Evolutionary conservation across 2,329 filamentous ascomycete genomes (phyloP), one percentile per base, ranked within the genome.

Genomic region (Stagonosporopsis tanaceti): DNA sequence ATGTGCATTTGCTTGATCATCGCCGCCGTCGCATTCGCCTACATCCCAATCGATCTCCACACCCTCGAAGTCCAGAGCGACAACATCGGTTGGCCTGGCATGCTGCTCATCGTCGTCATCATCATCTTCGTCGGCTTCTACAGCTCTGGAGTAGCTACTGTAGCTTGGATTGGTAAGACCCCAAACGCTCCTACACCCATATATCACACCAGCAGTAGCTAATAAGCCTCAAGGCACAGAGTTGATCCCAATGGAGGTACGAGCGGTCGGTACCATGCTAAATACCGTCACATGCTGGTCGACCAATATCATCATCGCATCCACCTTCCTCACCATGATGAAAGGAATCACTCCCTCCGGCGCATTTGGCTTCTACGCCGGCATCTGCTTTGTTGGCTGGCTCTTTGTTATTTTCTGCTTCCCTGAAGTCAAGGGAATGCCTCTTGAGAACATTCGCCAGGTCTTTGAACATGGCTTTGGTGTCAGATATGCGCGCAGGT

Each of bases 1-100:
- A 96, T 96, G 92, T 81, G 85, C 0, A 45, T 84, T 1, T 90
- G 90, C 0, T 82, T 96, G 15, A 67, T 93, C 1, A 74, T 90
- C 3, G 90, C 90, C n/a, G 89, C 90, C 1, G 80, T 87, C 41
- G 87, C 90, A 0, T 96, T 96, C 77, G 82, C 84, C 1, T 84
- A 84, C 57, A 80, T 92, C 59, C 80, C 84, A 0, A 70, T 88
- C 60, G 63, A 77, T 34, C 65, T 63, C n/a, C 50, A 69, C 9
- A 76, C 72, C 3, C 68, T 77, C 27, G 69, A 71, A 40, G 64
- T 77, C 1, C 59, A 72, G 45, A 67, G 59, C 30, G 60, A 71
- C 34, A 42, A 50, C 2, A 70, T 78, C 17, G 68, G 71, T 30
- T 69, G 72, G 59, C 67, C 75, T 2, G 75, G 72, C 1, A 74